Conservation (phyloP, 768 basidiomycete genomes). For the Rhizopogon salebrosus region DNA sequence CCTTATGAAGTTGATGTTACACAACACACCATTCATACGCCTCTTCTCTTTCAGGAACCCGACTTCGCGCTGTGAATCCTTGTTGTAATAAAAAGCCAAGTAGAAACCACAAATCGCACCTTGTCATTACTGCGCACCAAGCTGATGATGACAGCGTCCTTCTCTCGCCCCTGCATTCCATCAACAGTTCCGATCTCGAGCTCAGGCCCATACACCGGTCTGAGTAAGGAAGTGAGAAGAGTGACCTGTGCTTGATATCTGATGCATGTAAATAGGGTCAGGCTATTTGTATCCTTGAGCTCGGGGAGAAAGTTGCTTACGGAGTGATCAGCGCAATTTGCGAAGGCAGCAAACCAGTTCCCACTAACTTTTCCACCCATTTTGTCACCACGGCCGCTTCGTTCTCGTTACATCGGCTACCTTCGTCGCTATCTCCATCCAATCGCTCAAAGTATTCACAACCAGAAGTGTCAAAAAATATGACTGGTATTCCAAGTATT, state of each 20-base stretch:
- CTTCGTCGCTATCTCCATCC: conserved; percentile 79
- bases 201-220: conserved; percentile 56
- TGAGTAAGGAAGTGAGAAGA: conserved; percentile 71
- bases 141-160: conserved; percentile 88
- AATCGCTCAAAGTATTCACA: conserved; percentile 89
- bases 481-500: conserved; percentile 66
- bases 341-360: conserved; percentile 52
- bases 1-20: not conserved
- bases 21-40: conserved; percentile 70
- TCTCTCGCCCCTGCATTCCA: conserved; percentile 96
- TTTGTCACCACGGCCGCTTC: conserved; percentile 81
- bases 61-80: conserved; percentile 62
- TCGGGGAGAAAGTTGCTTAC: conserved; percentile 34
- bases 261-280: not conserved
- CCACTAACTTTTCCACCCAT: conserved; percentile 79
- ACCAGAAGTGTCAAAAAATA: conserved; percentile 93
- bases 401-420: conserved; percentile 91
- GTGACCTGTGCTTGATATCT: conserved; percentile 95
- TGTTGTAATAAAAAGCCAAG: conserved; percentile 4
- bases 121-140: conserved; percentile 90
- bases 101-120: conserved; percentile 31
- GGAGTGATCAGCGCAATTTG: conserved; percentile 91
- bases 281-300: not conserved
- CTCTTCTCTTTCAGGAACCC: conserved; percentile 94
- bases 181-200: conserved; percentile 95